Base-by-base conservation (phyloP, 192 early-diverging fungal genomes). In the Backusella australiensis region DNA sequence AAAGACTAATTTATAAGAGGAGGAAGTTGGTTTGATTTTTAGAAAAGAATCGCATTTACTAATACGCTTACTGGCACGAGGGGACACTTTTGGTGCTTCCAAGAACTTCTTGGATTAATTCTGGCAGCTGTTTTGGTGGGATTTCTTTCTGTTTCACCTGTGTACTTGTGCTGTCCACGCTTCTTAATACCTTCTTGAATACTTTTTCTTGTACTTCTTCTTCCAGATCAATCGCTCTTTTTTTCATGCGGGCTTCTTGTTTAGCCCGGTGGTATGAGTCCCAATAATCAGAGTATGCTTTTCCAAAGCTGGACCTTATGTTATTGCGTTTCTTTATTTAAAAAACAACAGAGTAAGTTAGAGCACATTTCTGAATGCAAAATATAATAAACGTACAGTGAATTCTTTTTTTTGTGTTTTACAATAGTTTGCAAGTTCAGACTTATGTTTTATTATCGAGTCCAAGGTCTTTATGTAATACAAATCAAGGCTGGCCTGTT, bases 251-350 rank as follows among this genome's bases (percentile, higher is more conserved):
- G 26, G 17, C 11, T 17, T 66, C 3, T 34, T 66, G 65, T 66
- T 66, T 29, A 2, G 11, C 29, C 15, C 7, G 11, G 12, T 26
- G 15, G 29, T 19, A 32, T 11, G 12, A 15, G 12, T 66, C 26
- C 65, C 65, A 66, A 66, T 66, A 66, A 15, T 66, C 29, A 8
- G 8, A 34, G 65, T 66, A 66, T 34, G 29, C 26, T 66, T 34
- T 66, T 66, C 65, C 65, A 66, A 66, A 29, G 11, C 4, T 66
- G 29, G 65, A 26, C 15, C 65, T 66, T 66, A 11, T 26, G 29
- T 66, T 66, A 66, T 66, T 66, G 14, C 65, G 29, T 66, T 66
- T 34, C 65, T 66, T 66, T 34, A 15, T 26, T 66, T 66, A 66
- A 66, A 66, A 66, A 26, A 34, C 11, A 66, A 15, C 29, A 66